phyloP scores from a whole-genome alignment of 2,329 filamentous ascomycete species.

The Phyllachora maydis region DNA sequence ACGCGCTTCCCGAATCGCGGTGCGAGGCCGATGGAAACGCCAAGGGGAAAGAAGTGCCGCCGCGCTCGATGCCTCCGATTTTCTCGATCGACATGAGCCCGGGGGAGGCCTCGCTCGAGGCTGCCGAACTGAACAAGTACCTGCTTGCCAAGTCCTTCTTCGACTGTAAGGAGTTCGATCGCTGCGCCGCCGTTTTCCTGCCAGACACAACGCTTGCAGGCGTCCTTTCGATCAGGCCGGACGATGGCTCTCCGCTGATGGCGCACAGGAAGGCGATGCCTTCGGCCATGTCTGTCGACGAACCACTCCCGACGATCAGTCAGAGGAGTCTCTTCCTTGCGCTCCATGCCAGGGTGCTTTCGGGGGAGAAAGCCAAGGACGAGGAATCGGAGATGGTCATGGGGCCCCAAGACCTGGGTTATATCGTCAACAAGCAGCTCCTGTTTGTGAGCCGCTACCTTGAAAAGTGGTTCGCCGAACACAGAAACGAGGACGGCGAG shows the following conservation, averaged over 20 bases:
- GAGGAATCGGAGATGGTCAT: slow-evolving; percentile 96
- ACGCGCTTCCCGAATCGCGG: slow-evolving; percentile 51
- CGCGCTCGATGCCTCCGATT: slow-evolving; percentile 24
- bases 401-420: slow-evolving; percentile 75
- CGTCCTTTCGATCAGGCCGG: slow-evolving; percentile 29
- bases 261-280: slow-evolving; percentile 39
- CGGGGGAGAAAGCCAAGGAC: slow-evolving; percentile 88
- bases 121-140: slow-evolving; percentile 62
- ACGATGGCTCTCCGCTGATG: slow-evolving; percentile 14
- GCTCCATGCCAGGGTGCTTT: slow-evolving; percentile 79
- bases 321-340: slow-evolving; percentile 86
- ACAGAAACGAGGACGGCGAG: slow-evolving; percentile 34
- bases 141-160: slow-evolving; percentile 86
- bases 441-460: slow-evolving; percentile 54
- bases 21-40: slow-evolving; percentile 15
- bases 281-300: slow-evolving; percentile 5
- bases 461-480: slow-evolving; percentile 59
- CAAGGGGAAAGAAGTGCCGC: too few relatives aligned
- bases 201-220: slow-evolving; percentile 59
- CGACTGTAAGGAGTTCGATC: slow-evolving; percentile 86
- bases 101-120: slow-evolving; percentile 55
- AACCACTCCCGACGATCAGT: slow-evolving; percentile 39
- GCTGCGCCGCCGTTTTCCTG: slow-evolving; percentile 75
- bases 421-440: slow-evolving; percentile 70
- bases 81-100: slow-evolving; percentile 41